Conservation (phyloP, 495 filamentous ascomycete species). For the Penicillium tannophilum region DNA sequence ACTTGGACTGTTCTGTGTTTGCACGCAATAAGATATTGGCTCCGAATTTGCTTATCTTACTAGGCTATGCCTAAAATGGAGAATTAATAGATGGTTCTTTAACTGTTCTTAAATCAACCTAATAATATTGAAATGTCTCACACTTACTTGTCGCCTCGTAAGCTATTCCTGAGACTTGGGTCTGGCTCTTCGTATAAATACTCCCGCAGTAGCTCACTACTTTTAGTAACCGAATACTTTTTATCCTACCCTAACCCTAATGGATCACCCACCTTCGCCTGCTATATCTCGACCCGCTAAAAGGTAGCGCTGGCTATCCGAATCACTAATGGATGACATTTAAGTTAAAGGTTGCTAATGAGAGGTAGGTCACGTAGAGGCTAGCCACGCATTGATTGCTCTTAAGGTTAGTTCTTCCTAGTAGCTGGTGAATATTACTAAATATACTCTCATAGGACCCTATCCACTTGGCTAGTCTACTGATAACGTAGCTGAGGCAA, state of each 20-base stretch:
- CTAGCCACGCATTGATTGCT: background rate
- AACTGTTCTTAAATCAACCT: background rate
- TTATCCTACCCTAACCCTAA: background rate
- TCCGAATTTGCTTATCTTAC: background rate
- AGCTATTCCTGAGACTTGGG: background rate
- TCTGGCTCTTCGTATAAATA: background rate
- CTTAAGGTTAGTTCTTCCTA: background rate
- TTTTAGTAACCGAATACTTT: too few relatives aligned
- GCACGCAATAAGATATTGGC: background rate
- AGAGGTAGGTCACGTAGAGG: background rate
- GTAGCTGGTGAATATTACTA: background rate
- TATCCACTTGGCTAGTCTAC: background rate
- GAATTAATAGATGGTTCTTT: background rate
- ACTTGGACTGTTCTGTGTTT: background rate
- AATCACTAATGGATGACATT: background rate
- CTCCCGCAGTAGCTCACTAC: background rate
- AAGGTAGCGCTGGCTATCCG: background rate
- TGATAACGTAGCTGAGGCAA: constrained; percentile 4
- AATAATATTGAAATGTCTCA: background rate
- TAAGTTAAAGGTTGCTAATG: background rate
- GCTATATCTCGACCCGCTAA: background rate
- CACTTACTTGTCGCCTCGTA: background rate
- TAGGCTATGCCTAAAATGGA: background rate
- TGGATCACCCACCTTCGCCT: background rate
- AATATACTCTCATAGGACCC: background rate